Conservation (phyloP, 2,329 filamentous ascomycete species). For the Aspergillus fumigatiaffinis region DNA sequence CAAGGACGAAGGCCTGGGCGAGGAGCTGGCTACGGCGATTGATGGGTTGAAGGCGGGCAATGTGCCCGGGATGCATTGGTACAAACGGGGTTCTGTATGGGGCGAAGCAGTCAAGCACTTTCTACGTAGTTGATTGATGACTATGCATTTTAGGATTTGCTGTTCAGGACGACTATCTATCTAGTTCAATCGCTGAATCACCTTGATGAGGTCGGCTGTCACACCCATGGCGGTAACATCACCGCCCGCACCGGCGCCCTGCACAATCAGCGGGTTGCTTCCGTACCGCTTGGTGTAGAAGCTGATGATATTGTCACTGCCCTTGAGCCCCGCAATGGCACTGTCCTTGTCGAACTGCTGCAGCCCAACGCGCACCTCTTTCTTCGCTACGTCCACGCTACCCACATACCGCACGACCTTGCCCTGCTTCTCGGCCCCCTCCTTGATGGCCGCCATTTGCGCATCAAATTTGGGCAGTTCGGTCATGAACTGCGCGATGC, state of each 20-base stretch:
- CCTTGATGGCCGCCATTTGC: slow-evolving; percentile 86
- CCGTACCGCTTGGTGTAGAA: slow-evolving; percentile 97
- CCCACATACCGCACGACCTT: slow-evolving; percentile 95
- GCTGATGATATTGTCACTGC: slow-evolving; percentile 97
- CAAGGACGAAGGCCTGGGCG: slow-evolving; percentile 54
- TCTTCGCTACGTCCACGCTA: slow-evolving; percentile 78
- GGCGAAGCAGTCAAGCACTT: slow-evolving; percentile 52
- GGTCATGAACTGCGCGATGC: slow-evolving; percentile 78
- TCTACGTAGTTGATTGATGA: slow-evolving; percentile 29
- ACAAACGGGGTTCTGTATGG: slow-evolving; percentile 58
- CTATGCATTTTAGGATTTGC: too few relatives aligned
- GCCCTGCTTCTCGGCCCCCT: slow-evolving; percentile 76
- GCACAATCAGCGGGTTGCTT: slow-evolving; percentile 83
- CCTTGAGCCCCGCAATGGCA: slow-evolving; percentile 90
- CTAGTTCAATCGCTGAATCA: slow-evolving; percentile 66
- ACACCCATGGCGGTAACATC: slow-evolving; percentile 98
- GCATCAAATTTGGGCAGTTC: slow-evolving; percentile 76
- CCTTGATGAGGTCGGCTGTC: slow-evolving; percentile 87
- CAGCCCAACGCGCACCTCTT: slow-evolving; percentile 84
- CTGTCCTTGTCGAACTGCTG: slow-evolving; percentile 84
- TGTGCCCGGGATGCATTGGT: slow-evolving; percentile 55
- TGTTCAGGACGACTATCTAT: neutral
- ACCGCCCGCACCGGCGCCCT: slow-evolving; percentile 89
- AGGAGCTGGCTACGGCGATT: slow-evolving; percentile 54
- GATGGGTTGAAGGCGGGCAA: slow-evolving; percentile 56